phyloP scores from a whole-genome alignment of 2,329 filamentous ascomycete genomes.

The Sporothrix euskadiensis region DNA sequence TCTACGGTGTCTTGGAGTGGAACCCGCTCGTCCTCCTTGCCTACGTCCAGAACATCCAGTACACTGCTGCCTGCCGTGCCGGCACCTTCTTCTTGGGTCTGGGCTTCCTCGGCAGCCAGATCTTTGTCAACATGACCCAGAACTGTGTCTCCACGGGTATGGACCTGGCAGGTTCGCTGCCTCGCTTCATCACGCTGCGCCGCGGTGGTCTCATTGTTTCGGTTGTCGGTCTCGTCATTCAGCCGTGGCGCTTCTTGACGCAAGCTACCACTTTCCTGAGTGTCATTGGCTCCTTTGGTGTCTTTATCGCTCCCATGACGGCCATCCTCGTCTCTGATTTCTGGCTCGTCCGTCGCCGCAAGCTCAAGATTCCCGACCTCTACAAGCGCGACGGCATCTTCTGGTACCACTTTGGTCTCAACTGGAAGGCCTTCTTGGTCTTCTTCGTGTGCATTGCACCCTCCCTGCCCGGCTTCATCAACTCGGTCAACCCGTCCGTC shows the following conservation, averaged over 20 bases:
- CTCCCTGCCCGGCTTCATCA: conserved; percentile 12
- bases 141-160: conserved; percentile 55
- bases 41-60: conserved; percentile 7
- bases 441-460: conserved; percentile 13
- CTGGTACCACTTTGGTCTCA: conserved; percentile 28
- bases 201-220: conserved; percentile 53
- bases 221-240: conserved; percentile 47
- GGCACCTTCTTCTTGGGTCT: conserved; percentile 17
- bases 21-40: conserved; percentile 14
- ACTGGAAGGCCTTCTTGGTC: conserved; percentile 22
- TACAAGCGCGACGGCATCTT: conserved; percentile 27
- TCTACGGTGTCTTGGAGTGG: conserved; percentile 16
- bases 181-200: conserved; percentile 56
- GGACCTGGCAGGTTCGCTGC: conserved; percentile 55
- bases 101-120: conserved; percentile 14
- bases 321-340: conserved; percentile 27
- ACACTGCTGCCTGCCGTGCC: conserved; percentile 16
- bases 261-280: conserved; percentile 49
- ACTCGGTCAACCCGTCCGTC: conserved; percentile 6
- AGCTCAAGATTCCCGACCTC: conserved; percentile 38
- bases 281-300: conserved; percentile 47
- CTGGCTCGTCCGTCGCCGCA: conserved; percentile 40
- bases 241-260: conserved; percentile 54
- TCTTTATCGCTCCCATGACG: conserved; percentile 30
- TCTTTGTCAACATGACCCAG: conserved; percentile 42